phyloP scores from a whole-genome alignment of 2,329 filamentous ascomycete genomes.

The Clonostachys chloroleuca region DNA sequence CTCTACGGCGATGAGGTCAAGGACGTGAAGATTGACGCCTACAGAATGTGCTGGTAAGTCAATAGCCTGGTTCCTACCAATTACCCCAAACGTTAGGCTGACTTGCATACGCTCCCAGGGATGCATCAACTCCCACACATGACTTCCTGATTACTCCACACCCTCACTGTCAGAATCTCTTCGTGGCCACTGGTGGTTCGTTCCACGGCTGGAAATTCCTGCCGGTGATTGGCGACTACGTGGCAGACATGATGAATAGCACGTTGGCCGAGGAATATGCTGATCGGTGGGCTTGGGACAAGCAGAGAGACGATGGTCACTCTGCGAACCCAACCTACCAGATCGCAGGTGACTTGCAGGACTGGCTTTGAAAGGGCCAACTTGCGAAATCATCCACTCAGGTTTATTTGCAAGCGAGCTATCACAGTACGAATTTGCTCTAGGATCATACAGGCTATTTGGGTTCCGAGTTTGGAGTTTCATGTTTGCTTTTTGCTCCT shows the following conservation, averaged over 20 bases:
- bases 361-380: conserved; percentile 5
- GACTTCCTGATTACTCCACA: conserved; percentile 57
- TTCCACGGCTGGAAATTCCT: conserved; percentile 65
- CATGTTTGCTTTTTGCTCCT: too few relatives aligned
- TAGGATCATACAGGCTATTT: too few relatives aligned
- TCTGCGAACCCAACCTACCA: conserved; percentile 36
- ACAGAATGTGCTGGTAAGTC: conserved; percentile 40
- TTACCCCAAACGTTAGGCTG: neutral
- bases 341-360: conserved; percentile 31
- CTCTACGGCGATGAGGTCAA: conserved; percentile 34
- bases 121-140: conserved; percentile 56
- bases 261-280: conserved; percentile 28
- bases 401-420: too few relatives aligned
- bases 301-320: conserved; percentile 30
- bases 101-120: conserved; percentile 31
- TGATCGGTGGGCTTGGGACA: conserved; percentile 41
- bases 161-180: conserved; percentile 43
- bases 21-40: conserved; percentile 30
- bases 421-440: too few relatives aligned
- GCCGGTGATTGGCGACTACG: conserved; percentile 56
- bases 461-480: too few relatives aligned
- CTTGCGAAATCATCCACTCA: too few relatives aligned
- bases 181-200: conserved; percentile 57
- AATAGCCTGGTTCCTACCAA: neutral
- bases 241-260: conserved; percentile 41